A percentile compares a stretch with the other conserved stretches of the same genome.
phyloP scores from a whole-genome alignment of 2,329 filamentous ascomycete species.

The Microcera coccophila region DNA sequence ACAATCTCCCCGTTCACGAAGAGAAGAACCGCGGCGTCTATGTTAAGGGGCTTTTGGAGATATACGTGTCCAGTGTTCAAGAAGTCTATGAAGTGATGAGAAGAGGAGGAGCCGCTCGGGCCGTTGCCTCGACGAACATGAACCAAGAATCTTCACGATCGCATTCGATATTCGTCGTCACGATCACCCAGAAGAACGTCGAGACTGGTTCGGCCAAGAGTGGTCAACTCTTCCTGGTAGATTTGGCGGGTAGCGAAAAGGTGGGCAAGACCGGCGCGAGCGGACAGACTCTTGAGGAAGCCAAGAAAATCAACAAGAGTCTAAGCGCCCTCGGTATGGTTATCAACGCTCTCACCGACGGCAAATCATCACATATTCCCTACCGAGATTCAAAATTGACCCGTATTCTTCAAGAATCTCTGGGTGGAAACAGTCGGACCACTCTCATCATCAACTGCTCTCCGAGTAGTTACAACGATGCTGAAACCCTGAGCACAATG shows the following conservation, averaged over 20 bases:
- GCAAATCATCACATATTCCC: slow-evolving; percentile 92
- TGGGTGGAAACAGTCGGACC: slow-evolving; percentile 97
- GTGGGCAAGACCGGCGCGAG: slow-evolving; percentile 97
- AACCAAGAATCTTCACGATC: slow-evolving; percentile 97
- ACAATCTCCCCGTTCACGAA: slow-evolving; percentile 96
- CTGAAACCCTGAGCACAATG: slow-evolving; percentile 86
- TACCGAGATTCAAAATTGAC: slow-evolving; percentile 98
- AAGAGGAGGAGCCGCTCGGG: slow-evolving; percentile 80
- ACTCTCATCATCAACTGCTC: slow-evolving; percentile 98
- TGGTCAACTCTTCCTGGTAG: slow-evolving; percentile 93
- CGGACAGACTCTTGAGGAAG: slow-evolving; percentile 94
- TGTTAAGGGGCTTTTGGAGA: slow-evolving; percentile 89
- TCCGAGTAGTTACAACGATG: slow-evolving; percentile 97
- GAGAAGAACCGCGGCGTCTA: slow-evolving; percentile 96
- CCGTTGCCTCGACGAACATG: slow-evolving; percentile 98
- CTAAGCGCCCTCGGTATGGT: slow-evolving; percentile 97
- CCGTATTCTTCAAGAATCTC: slow-evolving; percentile 90
- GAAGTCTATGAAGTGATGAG: slow-evolving; percentile 98
- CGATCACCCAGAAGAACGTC: slow-evolving; percentile 94
- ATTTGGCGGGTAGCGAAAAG: slow-evolving; percentile 97
- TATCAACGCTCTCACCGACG: slow-evolving; percentile 95
- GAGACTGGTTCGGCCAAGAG: slow-evolving; percentile 95
- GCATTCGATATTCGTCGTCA: slow-evolving; percentile 97
- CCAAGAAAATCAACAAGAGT: slow-evolving; percentile 99
- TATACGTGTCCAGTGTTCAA: slow-evolving; percentile 91